Base-by-base conservation (phyloP, 345 rosid genomes). In the Pelargonium nanum region DNA sequence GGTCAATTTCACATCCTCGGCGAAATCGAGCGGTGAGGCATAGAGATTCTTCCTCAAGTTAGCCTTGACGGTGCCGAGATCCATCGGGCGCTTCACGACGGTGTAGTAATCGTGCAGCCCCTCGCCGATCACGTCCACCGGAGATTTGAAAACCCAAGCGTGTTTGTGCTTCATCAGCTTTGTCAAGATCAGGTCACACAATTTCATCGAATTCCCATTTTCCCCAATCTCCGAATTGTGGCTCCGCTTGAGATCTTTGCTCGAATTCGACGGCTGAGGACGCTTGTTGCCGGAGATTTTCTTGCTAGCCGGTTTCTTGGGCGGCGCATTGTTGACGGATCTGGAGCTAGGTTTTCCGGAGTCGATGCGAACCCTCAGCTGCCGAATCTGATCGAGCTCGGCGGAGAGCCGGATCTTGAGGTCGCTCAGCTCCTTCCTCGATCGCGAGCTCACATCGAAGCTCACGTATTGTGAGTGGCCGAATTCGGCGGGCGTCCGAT, bases 381-480 rank as follows among this genome's bases (percentile, higher is more conserved):
- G 69, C 25, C 93, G 87, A 66, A 88, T 82, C 81, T 73, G 86
- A 65, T 84, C 93, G 7, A 88, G 86, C 80, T 88, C 96, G 16
- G 13, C 58, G 17, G 67, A 70, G 66, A 88, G 69, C 7, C 79
- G 86, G 63, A 61, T 74, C 67, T 84, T 88, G 4, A 85, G 78
- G 81, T 85, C 93, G 63, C 57, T 32, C 52, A 80, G 65, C 63
- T 80, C 78, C 51, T 74, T 80, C 66, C 75, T 80, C 6, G 88
- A 73, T 53, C 22, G 68, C 8, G 75, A 65, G 1, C 65, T 30
- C 44, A 78, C 12, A 48, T 65, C 69, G 70, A 76, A 66, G 52
- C 67, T 69, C 5, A 80, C 58, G 53, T 61, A 70, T 1, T 70
- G 57, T 32, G 73, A 69, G 1, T 58, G 1, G 58, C 52, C 66